phyloP scores from a whole-genome alignment of 2,329 filamentous ascomycete species.

The Ophiocordyceps polyrhachis-furcata region DNA sequence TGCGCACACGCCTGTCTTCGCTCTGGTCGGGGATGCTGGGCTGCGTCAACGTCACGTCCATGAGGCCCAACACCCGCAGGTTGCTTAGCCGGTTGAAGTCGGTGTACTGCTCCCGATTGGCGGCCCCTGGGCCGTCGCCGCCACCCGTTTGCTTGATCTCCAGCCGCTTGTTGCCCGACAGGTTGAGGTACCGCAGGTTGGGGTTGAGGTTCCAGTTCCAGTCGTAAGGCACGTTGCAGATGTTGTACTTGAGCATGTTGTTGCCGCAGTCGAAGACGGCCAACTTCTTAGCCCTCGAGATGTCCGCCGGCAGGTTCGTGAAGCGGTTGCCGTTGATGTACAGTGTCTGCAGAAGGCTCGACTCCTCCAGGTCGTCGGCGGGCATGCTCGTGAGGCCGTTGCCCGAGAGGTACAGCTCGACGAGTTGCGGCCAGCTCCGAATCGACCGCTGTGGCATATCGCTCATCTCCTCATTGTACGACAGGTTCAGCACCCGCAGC shows the following conservation, averaged over 20 bases:
- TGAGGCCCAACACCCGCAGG: constrained; percentile 74
- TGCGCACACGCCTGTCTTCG: constrained; percentile 85
- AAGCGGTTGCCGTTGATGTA: constrained; percentile 98
- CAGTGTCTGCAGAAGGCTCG: constrained; percentile 68
- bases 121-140: constrained; percentile 28
- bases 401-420: constrained; percentile 84
- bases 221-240: constrained; percentile 96
- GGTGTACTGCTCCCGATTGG: constrained; percentile 49
- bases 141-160: constrained; percentile 56
- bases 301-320: constrained; percentile 84
- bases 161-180: constrained; percentile 89
- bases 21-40: constrained; percentile 88
- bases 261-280: constrained; percentile 86
- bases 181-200: constrained; percentile 82
- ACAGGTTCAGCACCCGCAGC: constrained; percentile 74
- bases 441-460: constrained; percentile 83
- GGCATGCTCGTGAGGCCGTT: constrained; percentile 86
- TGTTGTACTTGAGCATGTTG: constrained; percentile 94
- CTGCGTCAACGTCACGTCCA: constrained; percentile 93
- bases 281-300: constrained; percentile 83
- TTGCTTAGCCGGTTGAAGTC: constrained; percentile 78
- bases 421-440: constrained; percentile 73
- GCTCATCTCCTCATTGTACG: constrained; percentile 74
- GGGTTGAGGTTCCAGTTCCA: constrained; percentile 99
- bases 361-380: constrained; percentile 84